Evolutionary conservation across 352 stramenopile species (phyloP), one percentile per base, ranked within the genome.

Genomic region (Phytopythium litorale): DNA sequence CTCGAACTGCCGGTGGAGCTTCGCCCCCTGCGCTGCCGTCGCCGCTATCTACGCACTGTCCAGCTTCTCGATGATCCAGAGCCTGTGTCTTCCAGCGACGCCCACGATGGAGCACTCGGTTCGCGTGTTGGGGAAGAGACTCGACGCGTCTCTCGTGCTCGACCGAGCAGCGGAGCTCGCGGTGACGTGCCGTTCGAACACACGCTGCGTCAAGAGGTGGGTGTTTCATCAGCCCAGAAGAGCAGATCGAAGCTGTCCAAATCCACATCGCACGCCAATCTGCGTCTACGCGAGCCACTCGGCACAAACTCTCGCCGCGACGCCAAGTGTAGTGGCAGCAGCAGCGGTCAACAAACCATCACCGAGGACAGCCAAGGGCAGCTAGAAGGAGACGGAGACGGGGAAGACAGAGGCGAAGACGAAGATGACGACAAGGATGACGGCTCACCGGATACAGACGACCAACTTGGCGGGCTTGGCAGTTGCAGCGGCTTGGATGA

Each of bases 41-140:
- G 61, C 3, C 71, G 78, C 4, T 89, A 91, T 52, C 51, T 91
- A 9, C 76, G 81, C 43, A 87, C 81, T 0, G 74, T 91, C 61
- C 81, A 89, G 60, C 70, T 91, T 43, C 70, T 84, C n/a, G 52
- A 58, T 16, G 70, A 76, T 18, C 53, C 66, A 4, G 23, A 65
- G 6, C 60, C 52, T 28, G 56, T 6, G 4, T 0, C 19, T 28
- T 16, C 32, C 5, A n/a, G 13, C 11, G 51, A 45, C 7, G 1
- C 30, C 8, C 35, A 23, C 30, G 30, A n/a, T 21, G 32, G 19
- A 37, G 30, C 12, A 32, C 19, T 25, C 5, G 32, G 4, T 33
- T 21, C 7, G 7, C 2, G 15, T 13, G 8, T 13, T 13, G 23
- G 21, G 5, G 9, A 45, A n/a, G 30, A 23, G 0, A 0, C 4